Conservation (phyloP, 352 stramenopile species). For the Lagenidium sp. region DNA sequence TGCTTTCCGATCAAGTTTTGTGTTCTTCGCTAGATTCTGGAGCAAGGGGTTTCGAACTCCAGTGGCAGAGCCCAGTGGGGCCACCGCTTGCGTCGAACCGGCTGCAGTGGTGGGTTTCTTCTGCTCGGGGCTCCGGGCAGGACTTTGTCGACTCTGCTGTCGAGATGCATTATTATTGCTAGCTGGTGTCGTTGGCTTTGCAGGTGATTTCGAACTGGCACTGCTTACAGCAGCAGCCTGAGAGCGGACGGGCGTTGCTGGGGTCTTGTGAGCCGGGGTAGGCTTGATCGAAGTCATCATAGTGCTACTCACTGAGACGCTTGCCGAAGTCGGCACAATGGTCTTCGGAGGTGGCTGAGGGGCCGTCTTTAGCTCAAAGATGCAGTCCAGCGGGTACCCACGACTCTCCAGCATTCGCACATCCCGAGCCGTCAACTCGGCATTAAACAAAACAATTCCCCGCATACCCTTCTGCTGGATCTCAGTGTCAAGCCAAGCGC, state of each 20-base stretch:
- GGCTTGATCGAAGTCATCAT: too few relatives aligned
- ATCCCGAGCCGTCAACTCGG: slow-evolving; percentile 30
- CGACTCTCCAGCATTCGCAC: slow-evolving; percentile 33
- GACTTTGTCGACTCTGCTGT: background rate
- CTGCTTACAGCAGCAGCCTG: too few relatives aligned
- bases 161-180: background rate
- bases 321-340: too few relatives aligned
- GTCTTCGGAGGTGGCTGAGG: background rate
- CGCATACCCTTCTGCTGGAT: slow-evolving; percentile 14
- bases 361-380: slow-evolving; percentile 38
- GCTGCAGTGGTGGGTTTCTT: background rate
- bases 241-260: too few relatives aligned
- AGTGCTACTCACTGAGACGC: too few relatives aligned
- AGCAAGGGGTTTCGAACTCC: too few relatives aligned
- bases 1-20: slow-evolving; percentile 14
- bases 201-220: background rate
- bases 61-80: too few relatives aligned
- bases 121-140: background rate
- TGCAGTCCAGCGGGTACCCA: slow-evolving; percentile 38
- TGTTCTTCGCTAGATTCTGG: too few relatives aligned
- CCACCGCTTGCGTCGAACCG: background rate
- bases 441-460: slow-evolving; percentile 54
- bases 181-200: background rate
- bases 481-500: slow-evolving; percentile 2
- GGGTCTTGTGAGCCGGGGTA: too few relatives aligned